Conservation (phyloP, 176 grass and related monocot species). For the Puccinellia tenuiflora region DNA sequence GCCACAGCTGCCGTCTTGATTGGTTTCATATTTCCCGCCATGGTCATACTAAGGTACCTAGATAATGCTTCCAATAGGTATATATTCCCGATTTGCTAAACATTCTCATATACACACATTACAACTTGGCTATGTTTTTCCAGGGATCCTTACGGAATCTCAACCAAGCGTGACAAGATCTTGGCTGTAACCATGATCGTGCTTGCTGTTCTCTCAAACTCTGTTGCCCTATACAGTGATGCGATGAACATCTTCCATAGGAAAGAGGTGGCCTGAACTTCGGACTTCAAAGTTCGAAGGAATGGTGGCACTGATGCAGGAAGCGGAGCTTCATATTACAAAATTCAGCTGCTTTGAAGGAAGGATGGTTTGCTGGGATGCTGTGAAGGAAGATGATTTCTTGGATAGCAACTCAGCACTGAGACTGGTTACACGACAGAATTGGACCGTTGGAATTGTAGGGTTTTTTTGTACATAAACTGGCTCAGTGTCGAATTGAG, state of each 20-base stretch:
- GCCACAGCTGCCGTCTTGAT: constrained; percentile 70
- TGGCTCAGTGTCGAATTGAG: constrained; percentile 34
- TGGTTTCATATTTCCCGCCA: constrained; percentile 86
- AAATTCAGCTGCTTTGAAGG: background rate
- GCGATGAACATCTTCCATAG: constrained; percentile 42
- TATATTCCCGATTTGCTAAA: background rate
- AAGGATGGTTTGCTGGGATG: constrained; percentile 7
- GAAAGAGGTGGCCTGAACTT: constrained; percentile 59
- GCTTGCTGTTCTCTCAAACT: constrained; percentile 68
- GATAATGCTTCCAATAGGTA: background rate
- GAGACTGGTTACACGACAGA: background rate
- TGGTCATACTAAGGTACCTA: constrained; percentile 67
- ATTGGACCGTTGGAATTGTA: background rate
- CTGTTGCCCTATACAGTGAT: constrained; percentile 77
- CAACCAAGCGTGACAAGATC: constrained; percentile 63
- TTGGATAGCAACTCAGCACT: background rate
- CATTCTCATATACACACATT: background rate
- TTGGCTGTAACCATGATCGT: constrained; percentile 77
- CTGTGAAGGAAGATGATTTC: constrained; percentile 8
- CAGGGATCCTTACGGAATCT: constrained; percentile 74
- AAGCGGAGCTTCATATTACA: background rate
- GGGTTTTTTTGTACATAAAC: background rate
- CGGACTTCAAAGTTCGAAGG: background rate
- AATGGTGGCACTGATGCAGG: background rate
- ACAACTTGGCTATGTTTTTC: background rate